Evolutionary conservation across 768 basidiomycete species (phyloP).

Genomic region (Fomitopsis pulvina): DNA sequence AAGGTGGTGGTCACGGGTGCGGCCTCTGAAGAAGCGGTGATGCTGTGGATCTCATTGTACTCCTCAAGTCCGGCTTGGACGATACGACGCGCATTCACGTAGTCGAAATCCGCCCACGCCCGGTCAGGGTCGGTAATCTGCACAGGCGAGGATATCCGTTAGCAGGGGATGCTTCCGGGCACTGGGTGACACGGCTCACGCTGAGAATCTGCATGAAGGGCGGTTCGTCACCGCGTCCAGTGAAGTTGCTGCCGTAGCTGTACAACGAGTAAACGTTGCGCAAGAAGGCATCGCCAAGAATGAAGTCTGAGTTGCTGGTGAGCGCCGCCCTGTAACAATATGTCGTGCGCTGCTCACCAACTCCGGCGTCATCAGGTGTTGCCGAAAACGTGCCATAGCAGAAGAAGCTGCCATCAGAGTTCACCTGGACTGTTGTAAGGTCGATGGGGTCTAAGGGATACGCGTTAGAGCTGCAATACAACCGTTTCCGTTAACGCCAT

Average conservation of each 20-base stretch:
- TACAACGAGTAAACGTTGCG: slow-evolving; percentile 16
- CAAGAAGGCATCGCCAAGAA: slow-evolving; percentile 19
- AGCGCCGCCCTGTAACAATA: neutral
- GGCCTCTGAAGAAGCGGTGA: neutral
- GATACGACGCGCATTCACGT: neutral
- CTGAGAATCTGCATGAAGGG: slow-evolving; percentile 6
- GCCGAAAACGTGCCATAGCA: neutral
- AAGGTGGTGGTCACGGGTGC: neutral
- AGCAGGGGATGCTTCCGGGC: neutral
- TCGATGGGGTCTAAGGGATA: slow-evolving; percentile 9
- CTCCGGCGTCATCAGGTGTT: neutral
- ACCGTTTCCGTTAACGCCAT: neutral
- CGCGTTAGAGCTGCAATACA: neutral
- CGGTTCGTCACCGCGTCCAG: neutral
- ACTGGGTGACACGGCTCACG: neutral
- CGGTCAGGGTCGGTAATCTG: slow-evolving; percentile 1
- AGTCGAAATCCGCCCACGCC: slow-evolving; percentile 5
- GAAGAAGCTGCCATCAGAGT: neutral
- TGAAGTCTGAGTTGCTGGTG: slow-evolving; percentile 8
- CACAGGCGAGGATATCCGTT: neutral
- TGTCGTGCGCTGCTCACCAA: neutral
- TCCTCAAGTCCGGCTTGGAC: neutral
- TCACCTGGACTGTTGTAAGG: neutral
- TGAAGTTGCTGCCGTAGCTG: slow-evolving; percentile 6
- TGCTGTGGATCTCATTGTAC: neutral